Conservation (phyloP, 805 yeast genomes). For the Wickerhamomyces hampshirensis region DNA sequence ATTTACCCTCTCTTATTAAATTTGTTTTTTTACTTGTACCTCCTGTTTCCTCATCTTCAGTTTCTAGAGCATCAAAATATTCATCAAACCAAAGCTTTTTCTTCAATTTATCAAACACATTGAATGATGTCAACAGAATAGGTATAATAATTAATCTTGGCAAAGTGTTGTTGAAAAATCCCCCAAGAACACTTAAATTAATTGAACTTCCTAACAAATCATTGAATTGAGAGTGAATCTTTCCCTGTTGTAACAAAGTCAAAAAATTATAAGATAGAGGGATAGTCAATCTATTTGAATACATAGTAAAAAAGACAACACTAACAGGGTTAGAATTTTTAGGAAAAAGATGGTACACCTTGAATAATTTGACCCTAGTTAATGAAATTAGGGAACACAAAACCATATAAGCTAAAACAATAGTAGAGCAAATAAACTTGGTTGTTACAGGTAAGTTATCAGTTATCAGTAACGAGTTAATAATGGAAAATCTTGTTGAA, state of each 20-base stretch:
- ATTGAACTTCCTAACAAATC: slow-evolving; percentile 72
- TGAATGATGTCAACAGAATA: slow-evolving; percentile 54
- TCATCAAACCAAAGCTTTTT: slow-evolving; percentile 19
- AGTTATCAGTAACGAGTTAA: slow-evolving; percentile 42
- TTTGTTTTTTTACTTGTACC: slow-evolving; percentile 13
- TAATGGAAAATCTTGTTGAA: slow-evolving; percentile 58
- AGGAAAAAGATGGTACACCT: slow-evolving; percentile 70
- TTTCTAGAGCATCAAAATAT: slow-evolving; percentile 35
- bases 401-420: slow-evolving; percentile 61
- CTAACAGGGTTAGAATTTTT: slow-evolving; percentile 70
- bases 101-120: slow-evolving; percentile 61
- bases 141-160: slow-evolving; percentile 77
- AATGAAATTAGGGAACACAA: slow-evolving; percentile 61
- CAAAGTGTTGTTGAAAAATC: slow-evolving; percentile 64
- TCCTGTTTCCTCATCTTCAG: slow-evolving; percentile 30
- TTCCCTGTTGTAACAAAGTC: slow-evolving; percentile 46
- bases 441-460: slow-evolving; percentile 24
- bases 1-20: slow-evolving; percentile 22
- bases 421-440: slow-evolving; percentile 34
- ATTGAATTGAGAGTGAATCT: slow-evolving; percentile 54
- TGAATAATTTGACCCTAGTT: slow-evolving; percentile 64
- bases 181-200: slow-evolving; percentile 69
- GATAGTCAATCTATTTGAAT: slow-evolving; percentile 75
- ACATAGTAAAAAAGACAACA: slow-evolving; percentile 71
- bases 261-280: slow-evolving; percentile 79